Conservation (phyloP, 164 flowering plant species). For the Pachysandra terminalis region DNA sequence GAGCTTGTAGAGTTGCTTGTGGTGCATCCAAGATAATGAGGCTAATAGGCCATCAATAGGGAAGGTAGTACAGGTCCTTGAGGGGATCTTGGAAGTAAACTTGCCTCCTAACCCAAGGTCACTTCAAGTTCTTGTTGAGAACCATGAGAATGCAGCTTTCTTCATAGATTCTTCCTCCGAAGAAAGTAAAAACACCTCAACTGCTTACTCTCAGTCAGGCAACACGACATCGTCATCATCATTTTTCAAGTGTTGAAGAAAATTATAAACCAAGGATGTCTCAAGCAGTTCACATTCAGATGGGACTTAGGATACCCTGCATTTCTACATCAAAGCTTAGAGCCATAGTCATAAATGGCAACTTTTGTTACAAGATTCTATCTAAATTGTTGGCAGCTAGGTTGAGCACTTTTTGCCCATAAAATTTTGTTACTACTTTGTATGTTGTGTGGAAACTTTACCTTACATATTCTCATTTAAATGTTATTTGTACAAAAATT, state of each 20-base stretch:
- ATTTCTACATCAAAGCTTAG: background rate
- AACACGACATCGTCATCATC: background rate
- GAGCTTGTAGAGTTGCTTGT: slow-evolving; percentile 7
- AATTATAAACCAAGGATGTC: background rate
- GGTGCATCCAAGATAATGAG: slow-evolving; percentile 16
- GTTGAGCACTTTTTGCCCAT: too few species aligned
- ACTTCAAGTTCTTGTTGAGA: slow-evolving; percentile 3
- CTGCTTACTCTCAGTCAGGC: background rate
- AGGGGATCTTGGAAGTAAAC: slow-evolving; percentile 8
- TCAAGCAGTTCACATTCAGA: background rate
- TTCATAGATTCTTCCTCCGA: background rate
- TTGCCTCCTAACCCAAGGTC: background rate
- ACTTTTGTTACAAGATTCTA: too few species aligned
- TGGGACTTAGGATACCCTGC: background rate
- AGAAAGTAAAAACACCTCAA: background rate
- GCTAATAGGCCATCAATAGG: slow-evolving; percentile 7
- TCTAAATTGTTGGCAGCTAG: too few species aligned
- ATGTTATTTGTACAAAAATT: background rate
- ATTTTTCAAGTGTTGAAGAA: background rate
- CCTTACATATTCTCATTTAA: background rate
- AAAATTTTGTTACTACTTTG: too few species aligned
- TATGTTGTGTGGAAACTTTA: background rate
- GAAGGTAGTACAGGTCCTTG: slow-evolving; percentile 8
- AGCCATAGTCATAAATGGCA: background rate
- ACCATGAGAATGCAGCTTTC: background rate